phyloP scores from a whole-genome alignment of 495 filamentous ascomycete species.

The Tetracladium setigerum region DNA sequence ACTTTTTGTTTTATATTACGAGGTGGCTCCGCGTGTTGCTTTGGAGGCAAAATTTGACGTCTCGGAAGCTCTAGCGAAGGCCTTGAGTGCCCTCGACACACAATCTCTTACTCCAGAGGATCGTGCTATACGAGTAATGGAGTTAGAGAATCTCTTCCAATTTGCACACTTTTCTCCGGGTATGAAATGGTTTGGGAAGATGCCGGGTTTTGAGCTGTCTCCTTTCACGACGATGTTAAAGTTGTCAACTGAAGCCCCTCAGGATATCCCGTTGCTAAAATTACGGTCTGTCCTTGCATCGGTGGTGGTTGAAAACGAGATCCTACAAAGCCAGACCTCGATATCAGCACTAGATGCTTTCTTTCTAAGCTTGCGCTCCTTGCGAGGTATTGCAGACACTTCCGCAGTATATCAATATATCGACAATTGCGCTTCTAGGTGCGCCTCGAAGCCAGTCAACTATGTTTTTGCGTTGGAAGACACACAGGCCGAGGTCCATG shows the following conservation, averaged over 20 bases:
- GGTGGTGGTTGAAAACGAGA: constrained; percentile 43
- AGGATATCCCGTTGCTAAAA: constrained; percentile 31
- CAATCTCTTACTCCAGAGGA: constrained; percentile 37
- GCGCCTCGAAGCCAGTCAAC: constrained; percentile 64
- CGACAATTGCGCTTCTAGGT: constrained; percentile 69
- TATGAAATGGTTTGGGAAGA: constrained; percentile 70
- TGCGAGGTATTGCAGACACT: constrained; percentile 14
- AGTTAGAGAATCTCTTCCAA: constrained; percentile 66
- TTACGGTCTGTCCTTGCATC: constrained; percentile 38
- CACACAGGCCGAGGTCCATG: constrained; percentile 15
- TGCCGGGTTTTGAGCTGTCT: constrained; percentile 42
- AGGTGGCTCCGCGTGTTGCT: constrained; percentile 71
- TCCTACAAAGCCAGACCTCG: constrained; percentile 30
- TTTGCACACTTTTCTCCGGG: constrained; percentile 70
- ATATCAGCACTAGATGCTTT: constrained; percentile 45
- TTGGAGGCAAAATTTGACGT: constrained; percentile 82
- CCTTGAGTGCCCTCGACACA: constrained; percentile 44
- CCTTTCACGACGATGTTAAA: constrained; percentile 58
- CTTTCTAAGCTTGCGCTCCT: constrained; percentile 36
- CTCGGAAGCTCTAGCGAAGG: constrained; percentile 60
- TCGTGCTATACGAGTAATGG: constrained; percentile 46
- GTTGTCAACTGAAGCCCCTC: constrained; percentile 37
- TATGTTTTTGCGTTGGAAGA: constrained; percentile 49
- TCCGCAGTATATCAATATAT: constrained; percentile 52
- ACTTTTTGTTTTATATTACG: constrained; percentile 71